Evolutionary conservation across 331 rosid genomes (phyloP).

Genomic region (Telfairia occidentalis): DNA sequence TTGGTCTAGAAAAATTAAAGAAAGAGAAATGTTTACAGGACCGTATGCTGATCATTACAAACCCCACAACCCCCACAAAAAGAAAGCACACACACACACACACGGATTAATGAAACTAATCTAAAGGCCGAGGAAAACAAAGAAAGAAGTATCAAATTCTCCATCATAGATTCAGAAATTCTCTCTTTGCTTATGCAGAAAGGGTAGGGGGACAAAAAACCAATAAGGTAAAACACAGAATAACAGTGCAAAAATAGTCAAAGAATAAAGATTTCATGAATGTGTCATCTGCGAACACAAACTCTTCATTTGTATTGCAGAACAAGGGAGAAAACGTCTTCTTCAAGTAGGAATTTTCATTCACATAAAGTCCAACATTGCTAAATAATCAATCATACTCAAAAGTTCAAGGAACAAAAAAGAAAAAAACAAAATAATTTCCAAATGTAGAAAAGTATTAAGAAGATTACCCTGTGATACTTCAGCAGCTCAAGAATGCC

Average conservation of each 20-base stretch:
- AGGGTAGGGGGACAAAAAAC: too few species aligned
- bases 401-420: background rate
- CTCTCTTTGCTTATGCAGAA: too few species aligned
- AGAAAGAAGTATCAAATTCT: too few species aligned
- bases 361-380: background rate
- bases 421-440: background rate
- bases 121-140: background rate
- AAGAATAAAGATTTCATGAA: constrained; percentile 16
- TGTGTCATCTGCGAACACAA: background rate
- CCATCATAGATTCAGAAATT: background rate
- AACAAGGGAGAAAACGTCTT: background rate
- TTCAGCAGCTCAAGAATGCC: constrained; percentile 93
- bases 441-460: background rate
- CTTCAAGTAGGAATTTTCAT: background rate
- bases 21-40: background rate
- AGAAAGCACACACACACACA: background rate
- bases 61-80: background rate
- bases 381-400: background rate
- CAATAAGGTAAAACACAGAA: constrained; percentile 69
- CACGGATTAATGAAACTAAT: background rate
- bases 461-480: constrained; percentile 56
- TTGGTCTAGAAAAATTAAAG: background rate
- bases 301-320: background rate
- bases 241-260: constrained; percentile 70
- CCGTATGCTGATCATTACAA: constrained; percentile 38